A percentile compares a stretch with the other conserved stretches of the same genome.
Conservation (phyloP, 148 eudicot genomes). For the Dysphania ambrosioides region DNA sequence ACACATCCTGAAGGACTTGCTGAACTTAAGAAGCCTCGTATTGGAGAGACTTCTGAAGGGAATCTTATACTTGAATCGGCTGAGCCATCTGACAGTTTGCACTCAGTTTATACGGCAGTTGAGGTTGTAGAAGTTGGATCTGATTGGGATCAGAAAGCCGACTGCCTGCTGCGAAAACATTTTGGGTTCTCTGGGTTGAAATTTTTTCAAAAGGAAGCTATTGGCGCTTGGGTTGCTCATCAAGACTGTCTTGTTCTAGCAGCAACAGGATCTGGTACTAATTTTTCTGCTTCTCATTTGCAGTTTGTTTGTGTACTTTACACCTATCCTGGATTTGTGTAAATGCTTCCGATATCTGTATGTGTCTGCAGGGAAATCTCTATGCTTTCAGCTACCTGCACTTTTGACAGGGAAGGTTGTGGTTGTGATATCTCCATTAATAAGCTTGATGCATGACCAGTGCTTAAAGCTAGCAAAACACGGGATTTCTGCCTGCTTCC, state of each 20-base stretch:
- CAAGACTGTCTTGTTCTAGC: slow-evolving; percentile 91
- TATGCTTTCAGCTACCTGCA: slow-evolving; percentile 94
- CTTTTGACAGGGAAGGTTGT: slow-evolving; percentile 85
- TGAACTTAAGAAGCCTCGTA: slow-evolving; percentile 23
- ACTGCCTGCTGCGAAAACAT: slow-evolving; percentile 49
- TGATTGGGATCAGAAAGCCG: slow-evolving; percentile 57
- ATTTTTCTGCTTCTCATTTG: slow-evolving; percentile 7
- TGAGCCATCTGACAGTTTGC: slow-evolving; percentile 1
- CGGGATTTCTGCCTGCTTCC: slow-evolving; percentile 94
- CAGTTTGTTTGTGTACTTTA: background rate
- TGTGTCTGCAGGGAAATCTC: slow-evolving; percentile 71
- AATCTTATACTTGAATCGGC: slow-evolving; percentile 20
- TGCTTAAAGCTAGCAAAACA: slow-evolving; percentile 83
- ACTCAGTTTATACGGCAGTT: slow-evolving; percentile 21
- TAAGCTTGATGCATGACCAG: slow-evolving; percentile 98
- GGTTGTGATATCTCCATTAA: slow-evolving; percentile 86
- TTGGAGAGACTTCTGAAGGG: slow-evolving; percentile 8
- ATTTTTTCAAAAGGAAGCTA: slow-evolving; percentile 80
- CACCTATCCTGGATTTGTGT: background rate
- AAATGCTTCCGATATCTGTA: background rate
- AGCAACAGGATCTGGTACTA: slow-evolving; percentile 93
- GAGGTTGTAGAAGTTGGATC: slow-evolving; percentile 40
- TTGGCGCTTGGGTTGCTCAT: slow-evolving; percentile 61
- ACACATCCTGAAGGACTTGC: slow-evolving; percentile 14
- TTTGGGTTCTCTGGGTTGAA: slow-evolving; percentile 72